Evolutionary conservation across 306 rosid genomes (phyloP).

Genomic region (Medicago ruthenica): DNA sequence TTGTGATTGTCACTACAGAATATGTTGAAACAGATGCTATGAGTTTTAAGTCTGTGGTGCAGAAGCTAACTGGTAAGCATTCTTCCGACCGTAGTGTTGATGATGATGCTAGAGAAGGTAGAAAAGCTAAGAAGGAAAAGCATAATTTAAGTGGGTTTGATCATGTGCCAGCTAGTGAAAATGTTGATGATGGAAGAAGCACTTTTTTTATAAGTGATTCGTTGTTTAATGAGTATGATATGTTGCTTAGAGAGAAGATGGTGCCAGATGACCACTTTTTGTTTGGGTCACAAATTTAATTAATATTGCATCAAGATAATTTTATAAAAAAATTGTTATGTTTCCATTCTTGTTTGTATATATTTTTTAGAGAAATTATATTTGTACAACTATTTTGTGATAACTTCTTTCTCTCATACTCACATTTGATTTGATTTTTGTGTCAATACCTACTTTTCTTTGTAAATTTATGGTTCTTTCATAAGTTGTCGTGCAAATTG

Average conservation of each 20-base stretch:
- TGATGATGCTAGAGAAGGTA: neutral
- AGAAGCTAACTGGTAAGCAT: conserved; percentile 75
- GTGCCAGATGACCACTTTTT: conserved; percentile 36
- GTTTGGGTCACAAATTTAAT: neutral
- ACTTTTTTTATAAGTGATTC: conserved; percentile 56
- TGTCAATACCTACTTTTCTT: too few relatives aligned
- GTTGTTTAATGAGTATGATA: conserved; percentile 70
- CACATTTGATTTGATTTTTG: too few relatives aligned
- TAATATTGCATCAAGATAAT: neutral
- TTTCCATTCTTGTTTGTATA: too few relatives aligned
- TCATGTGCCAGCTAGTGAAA: too few relatives aligned
- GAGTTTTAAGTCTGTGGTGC: conserved; percentile 78
- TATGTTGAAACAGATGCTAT: conserved; percentile 77
- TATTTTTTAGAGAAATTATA: too few relatives aligned
- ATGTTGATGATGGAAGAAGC: neutral
- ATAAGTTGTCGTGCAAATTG: too few relatives aligned
- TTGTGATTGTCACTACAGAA: conserved; percentile 73
- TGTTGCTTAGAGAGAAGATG: conserved; percentile 62
- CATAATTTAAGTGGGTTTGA: neutral
- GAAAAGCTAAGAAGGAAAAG: neutral
- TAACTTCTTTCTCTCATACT: too few relatives aligned
- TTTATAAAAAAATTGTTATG: too few relatives aligned
- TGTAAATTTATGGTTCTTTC: too few relatives aligned
- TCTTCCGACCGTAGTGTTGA: conserved; percentile 13
- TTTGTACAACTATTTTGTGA: too few relatives aligned